Conservation (phyloP, 1,139 yeast genomes). For the Pneumocystis wakefieldiae region DNA sequence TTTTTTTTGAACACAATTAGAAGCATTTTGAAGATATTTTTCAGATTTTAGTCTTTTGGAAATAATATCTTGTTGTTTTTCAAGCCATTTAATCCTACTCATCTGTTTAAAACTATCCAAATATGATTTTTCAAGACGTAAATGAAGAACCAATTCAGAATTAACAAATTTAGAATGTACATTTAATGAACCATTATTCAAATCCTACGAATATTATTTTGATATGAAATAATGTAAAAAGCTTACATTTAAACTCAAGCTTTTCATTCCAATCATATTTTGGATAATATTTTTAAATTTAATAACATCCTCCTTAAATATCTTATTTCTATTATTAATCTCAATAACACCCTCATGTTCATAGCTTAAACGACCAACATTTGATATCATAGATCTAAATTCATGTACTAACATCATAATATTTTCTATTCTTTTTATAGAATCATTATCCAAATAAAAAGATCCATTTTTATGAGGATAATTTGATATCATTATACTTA, state of each 20-base stretch:
- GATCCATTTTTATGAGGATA: not conserved
- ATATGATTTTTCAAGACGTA: not conserved
- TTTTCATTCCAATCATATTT: not conserved
- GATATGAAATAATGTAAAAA: not conserved
- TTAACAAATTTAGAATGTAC: not conserved
- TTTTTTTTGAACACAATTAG: not conserved
- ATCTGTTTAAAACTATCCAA: not conserved
- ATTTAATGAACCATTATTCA: not conserved
- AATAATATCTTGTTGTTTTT: not conserved
- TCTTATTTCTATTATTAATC: not conserved
- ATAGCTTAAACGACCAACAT: not conserved
- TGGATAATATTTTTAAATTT: not conserved
- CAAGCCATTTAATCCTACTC: not conserved
- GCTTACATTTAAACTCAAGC: not conserved
- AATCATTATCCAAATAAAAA: not conserved
- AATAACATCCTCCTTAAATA: not conserved
- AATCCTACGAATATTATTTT: not conserved
- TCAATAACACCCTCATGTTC: not conserved
- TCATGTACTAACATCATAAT: not conserved
- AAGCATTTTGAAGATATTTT: not conserved
- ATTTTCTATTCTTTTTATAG: not conserved
- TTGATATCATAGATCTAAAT: not conserved
- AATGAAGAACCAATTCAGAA: not conserved
- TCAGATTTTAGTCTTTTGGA: not conserved
- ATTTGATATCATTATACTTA: not conserved